These are phyloP conservation scores for Shiraia bambusicola DNA, from an alignment of 2,329 filamentous ascomycete genomes.

Conservation along the genomic window DNA sequence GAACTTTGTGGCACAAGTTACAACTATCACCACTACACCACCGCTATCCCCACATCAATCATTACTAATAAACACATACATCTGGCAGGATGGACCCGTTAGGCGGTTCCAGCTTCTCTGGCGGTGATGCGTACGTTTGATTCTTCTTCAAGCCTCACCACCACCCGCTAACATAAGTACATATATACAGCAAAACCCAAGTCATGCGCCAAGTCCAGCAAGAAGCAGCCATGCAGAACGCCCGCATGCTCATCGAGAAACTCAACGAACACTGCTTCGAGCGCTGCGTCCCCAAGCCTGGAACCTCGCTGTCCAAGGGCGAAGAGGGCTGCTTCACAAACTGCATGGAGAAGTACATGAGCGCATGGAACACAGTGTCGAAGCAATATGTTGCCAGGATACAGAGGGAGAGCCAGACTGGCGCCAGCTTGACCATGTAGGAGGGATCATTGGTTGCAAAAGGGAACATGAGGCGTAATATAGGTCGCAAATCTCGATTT, in stretches of 20 bases:
- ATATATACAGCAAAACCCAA: slow-evolving; percentile 42
- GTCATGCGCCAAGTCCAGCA: slow-evolving; percentile 57
- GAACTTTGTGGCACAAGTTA: slow-evolving; percentile 2
- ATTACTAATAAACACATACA: slow-evolving; percentile 1
- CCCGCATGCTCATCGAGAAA: slow-evolving; percentile 55
- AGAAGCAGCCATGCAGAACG: slow-evolving; percentile 55
- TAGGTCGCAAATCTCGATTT: not conserved
- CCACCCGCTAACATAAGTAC: slow-evolving; percentile 1
- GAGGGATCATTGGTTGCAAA: not conserved
- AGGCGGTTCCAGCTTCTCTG: slow-evolving; percentile 27
- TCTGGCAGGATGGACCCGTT: slow-evolving; percentile 36
- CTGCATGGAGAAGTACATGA: slow-evolving; percentile 61
- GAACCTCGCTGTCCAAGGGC: slow-evolving; percentile 52
- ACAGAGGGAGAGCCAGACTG: slow-evolving; percentile 43
- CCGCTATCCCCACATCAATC: not conserved
- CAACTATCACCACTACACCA: slow-evolving; percentile 1
- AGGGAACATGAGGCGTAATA: not conserved
- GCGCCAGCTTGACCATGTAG: not conserved
- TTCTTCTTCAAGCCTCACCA: not conserved
- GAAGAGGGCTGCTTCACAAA: slow-evolving; percentile 53
- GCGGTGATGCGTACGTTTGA: slow-evolving; percentile 36
- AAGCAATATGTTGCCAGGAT: slow-evolving; percentile 53
- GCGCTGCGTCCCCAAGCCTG: slow-evolving; percentile 56
- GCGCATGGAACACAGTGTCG: slow-evolving; percentile 54
- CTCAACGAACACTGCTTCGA: slow-evolving; percentile 60